Percentiles rank a stretch among this genome's conserved stretches.
phyloP scores from a whole-genome alignment of 1,284 basidiomycete genomes.

The Porodaedalea pini region DNA sequence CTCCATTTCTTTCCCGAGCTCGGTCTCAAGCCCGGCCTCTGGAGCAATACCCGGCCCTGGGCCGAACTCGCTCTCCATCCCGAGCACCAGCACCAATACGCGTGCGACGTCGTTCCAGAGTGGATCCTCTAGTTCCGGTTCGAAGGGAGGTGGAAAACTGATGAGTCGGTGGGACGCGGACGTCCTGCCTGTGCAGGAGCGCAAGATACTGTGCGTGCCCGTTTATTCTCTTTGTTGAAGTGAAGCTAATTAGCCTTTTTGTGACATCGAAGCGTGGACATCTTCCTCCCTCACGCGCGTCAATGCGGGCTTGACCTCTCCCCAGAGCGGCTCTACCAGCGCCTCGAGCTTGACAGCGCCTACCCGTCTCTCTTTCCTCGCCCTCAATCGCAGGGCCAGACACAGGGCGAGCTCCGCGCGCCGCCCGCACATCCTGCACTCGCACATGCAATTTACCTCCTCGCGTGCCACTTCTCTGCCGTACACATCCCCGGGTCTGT shows the following conservation, averaged over 20 bases:
- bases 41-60: neutral
- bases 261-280: slow-evolving; percentile 41
- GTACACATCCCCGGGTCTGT: slow-evolving; percentile 7
- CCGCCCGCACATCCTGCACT: slow-evolving; percentile 48
- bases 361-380: slow-evolving; percentile 29
- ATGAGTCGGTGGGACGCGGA: slow-evolving; percentile 31
- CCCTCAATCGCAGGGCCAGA: slow-evolving; percentile 25
- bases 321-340: slow-evolving; percentile 13
- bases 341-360: slow-evolving; percentile 41
- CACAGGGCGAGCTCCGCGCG: neutral
- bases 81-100: neutral
- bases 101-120: neutral
- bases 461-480: slow-evolving; percentile 53
- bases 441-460: slow-evolving; percentile 55
- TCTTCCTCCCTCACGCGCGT: slow-evolving; percentile 54
- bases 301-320: slow-evolving; percentile 54
- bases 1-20: neutral
- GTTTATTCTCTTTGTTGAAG: neutral
- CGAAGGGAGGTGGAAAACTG: neutral
- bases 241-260: neutral
- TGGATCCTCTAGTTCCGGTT: neutral
- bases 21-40: neutral
- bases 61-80: neutral
- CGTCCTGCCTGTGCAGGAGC: slow-evolving; percentile 33
- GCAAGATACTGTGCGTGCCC: slow-evolving; percentile 37